Base-by-base conservation (phyloP, 1,284 basidiomycete genomes). In the Ganoderma multipileum region DNA sequence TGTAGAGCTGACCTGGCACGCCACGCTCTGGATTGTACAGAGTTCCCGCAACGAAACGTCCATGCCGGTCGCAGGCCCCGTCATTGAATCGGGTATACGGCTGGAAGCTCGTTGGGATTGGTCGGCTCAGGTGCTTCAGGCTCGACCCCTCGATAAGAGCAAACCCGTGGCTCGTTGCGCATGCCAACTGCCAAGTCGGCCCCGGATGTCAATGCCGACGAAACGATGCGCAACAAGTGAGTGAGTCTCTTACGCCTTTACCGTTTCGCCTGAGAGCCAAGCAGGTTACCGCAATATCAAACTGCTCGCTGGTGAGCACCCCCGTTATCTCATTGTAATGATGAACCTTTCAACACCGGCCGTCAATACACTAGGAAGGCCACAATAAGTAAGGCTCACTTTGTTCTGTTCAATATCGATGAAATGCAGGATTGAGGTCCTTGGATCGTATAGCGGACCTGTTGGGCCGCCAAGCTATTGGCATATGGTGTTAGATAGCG, bases 31-130 rank as follows among this genome's bases (percentile, higher is more conserved):
- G 80, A 55, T 85, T 86, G 72, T 81, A 84, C 59, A 91, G 76
- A 1, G 89, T 89, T 39, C 90, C 91, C 52, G 88, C 87, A 73
- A 91, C 86, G 76, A 89, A 91, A 54, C 89, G 84, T 6, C 90
- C 90, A 72, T 83, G 79, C 70, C 80, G 83, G 74, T 91, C 90
- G 75, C 90, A 91, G 5, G 84, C 89, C 47, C 90, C 91, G 74
- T 91, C 90, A 76, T 92, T 92, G 80, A 92, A 91, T 58, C 90
- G 84, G 28, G 84, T 86, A 71, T 85, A 79, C 12, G 80, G 75
- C 28, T 73, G 73, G 54, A 86, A 79, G 28, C 81, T 76, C 9
- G 78, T 72, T 18, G 83, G 79, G 9, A 91, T 76, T 16, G 89
- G 89, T 75, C 83, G 77, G 67, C 77, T 81, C 66, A 90, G 73